phyloP scores from a whole-genome alignment of 2,329 filamentous ascomycete species.

The Diplodia mutila region DNA sequence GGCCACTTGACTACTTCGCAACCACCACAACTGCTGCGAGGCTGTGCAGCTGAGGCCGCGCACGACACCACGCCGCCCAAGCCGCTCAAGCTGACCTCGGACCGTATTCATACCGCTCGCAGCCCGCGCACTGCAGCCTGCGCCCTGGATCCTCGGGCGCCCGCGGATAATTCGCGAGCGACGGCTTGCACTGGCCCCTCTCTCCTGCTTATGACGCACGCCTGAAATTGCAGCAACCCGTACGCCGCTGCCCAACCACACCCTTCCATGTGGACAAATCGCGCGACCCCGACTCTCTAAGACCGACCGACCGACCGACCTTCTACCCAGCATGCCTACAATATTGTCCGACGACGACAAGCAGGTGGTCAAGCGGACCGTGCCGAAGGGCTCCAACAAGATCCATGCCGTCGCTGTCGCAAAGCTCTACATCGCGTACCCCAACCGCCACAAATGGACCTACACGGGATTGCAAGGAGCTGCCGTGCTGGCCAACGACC shows the following conservation, averaged over 20 bases:
- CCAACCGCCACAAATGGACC: conserved; percentile 83
- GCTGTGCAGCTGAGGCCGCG: conserved; percentile 18
- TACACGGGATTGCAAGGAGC: conserved; percentile 94
- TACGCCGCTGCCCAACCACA: conserved; percentile 24
- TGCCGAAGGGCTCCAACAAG: conserved; percentile 95
- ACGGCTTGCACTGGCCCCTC: conserved; percentile 15
- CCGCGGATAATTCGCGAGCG: conserved; percentile 16
- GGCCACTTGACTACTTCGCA: conserved; percentile 19
- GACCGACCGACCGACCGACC: conserved; percentile 1
- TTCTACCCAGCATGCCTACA: conserved; percentile 52
- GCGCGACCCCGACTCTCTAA: conserved; percentile 11
- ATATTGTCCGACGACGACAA: conserved; percentile 92
- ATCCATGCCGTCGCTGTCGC: conserved; percentile 95
- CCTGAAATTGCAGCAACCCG: conserved; percentile 22
- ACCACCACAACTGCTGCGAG: conserved; percentile 19
- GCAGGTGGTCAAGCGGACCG: conserved; percentile 90
- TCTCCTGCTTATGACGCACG: conserved; percentile 26
- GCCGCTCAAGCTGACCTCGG: background rate
- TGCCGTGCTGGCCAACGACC: conserved; percentile 85
- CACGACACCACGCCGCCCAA: conserved; percentile 11
- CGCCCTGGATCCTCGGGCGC: conserved; percentile 6
- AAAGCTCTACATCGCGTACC: conserved; percentile 89
- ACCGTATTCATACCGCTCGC: conserved; percentile 19
- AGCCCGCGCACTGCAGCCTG: background rate
- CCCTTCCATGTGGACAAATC: conserved; percentile 15